Evolutionary conservation across 805 yeast species (phyloP).

Genomic region (Ogataea zsoltii): DNA sequence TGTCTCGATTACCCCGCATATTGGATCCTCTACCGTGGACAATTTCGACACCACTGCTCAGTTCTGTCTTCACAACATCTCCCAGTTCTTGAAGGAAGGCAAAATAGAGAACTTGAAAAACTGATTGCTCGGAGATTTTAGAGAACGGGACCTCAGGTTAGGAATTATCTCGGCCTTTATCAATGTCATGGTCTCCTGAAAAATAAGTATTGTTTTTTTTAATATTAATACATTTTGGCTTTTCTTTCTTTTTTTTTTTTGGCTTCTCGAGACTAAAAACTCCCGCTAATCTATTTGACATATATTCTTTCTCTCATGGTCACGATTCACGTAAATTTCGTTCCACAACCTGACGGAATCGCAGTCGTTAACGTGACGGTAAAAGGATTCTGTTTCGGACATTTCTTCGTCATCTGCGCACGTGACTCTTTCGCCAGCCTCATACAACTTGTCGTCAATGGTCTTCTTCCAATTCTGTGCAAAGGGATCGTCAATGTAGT

Average conservation of each 20-base stretch:
- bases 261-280: neutral
- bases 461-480: constrained; percentile 62
- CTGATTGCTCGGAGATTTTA: constrained; percentile 5
- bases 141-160: neutral
- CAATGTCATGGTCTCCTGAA: too few species aligned
- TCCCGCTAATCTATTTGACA: constrained; percentile 13
- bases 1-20: constrained; percentile 67
- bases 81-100: constrained; percentile 42
- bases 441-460: constrained; percentile 11
- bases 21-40: constrained; percentile 67
- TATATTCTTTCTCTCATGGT: constrained; percentile 7
- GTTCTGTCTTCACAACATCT: constrained; percentile 57
- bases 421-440: constrained; percentile 11
- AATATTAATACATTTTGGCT: too few species aligned
- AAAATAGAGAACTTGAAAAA: constrained; percentile 22
- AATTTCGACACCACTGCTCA: constrained; percentile 53
- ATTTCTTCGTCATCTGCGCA: constrained; percentile 13
- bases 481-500: constrained; percentile 66
- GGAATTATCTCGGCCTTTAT: too few species aligned
- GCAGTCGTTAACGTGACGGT: constrained; percentile 34
- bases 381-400: neutral
- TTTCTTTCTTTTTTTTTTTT: too few species aligned
- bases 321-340: constrained; percentile 29
- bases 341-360: constrained; percentile 37
- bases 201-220: too few species aligned